These are phyloP conservation scores for Mycothermus thermophilus DNA, from an alignment of 495 filamentous ascomycete species.

Conservation along the genomic window DNA sequence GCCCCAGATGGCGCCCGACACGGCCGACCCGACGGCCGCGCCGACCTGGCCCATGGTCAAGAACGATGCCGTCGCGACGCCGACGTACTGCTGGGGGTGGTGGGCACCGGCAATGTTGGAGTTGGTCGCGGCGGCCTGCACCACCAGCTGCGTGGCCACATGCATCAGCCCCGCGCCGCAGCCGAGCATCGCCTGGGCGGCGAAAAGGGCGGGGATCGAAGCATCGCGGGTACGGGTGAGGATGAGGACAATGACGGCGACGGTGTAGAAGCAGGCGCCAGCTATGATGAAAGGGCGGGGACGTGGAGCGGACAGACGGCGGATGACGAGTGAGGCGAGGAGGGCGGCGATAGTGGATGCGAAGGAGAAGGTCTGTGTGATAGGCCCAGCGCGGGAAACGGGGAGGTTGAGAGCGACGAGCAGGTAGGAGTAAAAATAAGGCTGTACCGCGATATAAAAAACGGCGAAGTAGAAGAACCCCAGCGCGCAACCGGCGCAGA, in stretches of 20 bases:
- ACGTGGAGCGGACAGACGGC: constrained; percentile 25
- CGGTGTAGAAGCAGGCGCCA: constrained; percentile 42
- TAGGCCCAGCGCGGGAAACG: constrained; percentile 37
- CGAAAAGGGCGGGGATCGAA: constrained; percentile 44
- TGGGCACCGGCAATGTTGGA: neutral
- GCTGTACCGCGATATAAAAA: constrained; percentile 47
- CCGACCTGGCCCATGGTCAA: constrained; percentile 45
- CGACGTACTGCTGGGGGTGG: constrained; percentile 33
- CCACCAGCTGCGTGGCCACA: constrained; percentile 45
- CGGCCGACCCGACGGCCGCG: constrained; percentile 43
- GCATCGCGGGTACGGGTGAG: constrained; percentile 43
- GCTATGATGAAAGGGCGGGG: constrained; percentile 26
- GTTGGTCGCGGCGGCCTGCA: constrained; percentile 32
- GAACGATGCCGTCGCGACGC: constrained; percentile 45
- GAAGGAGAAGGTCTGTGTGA: constrained; percentile 39
- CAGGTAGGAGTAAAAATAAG: constrained; percentile 49
- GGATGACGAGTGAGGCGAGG: constrained; percentile 40
- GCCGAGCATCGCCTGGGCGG: constrained; percentile 57
- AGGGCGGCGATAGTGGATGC: constrained; percentile 39
- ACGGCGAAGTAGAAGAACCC: constrained; percentile 43
- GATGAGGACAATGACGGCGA: constrained; percentile 52
- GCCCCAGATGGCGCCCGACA: constrained; percentile 52
- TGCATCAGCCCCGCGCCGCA: constrained; percentile 44
- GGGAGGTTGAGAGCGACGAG: constrained; percentile 49
- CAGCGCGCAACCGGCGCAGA: constrained; percentile 46